A percentile compares a stretch with the other conserved stretches of the same genome.
Evolutionary conservation across 2,329 filamentous ascomycete genomes (phyloP).

Genomic region (Cadophora gregata): DNA sequence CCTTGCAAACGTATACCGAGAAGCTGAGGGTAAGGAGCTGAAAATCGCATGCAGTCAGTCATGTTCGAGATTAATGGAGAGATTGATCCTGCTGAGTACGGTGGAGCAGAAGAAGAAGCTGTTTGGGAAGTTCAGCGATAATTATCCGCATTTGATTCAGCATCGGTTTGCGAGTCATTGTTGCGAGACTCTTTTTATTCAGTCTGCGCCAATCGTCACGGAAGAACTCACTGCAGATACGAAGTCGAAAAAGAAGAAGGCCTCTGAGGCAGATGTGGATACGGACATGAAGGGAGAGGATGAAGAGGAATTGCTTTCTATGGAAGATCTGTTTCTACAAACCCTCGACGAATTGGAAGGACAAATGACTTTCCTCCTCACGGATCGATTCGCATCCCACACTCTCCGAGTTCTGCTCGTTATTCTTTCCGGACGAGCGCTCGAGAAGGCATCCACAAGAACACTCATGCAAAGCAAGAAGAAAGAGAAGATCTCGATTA

Average conservation of each 20-base stretch:
- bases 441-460: slow-evolving; percentile 72
- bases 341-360: slow-evolving; percentile 89
- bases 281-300: slow-evolving; percentile 44
- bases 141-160: slow-evolving; percentile 89
- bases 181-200: slow-evolving; percentile 90
- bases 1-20: slow-evolving; percentile 81
- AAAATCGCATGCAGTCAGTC: slow-evolving; percentile 97
- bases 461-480: slow-evolving; percentile 88
- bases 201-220: slow-evolving; percentile 79
- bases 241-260: slow-evolving; percentile 49
- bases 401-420: slow-evolving; percentile 84
- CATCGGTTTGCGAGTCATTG: slow-evolving; percentile 98
- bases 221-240: slow-evolving; percentile 66
- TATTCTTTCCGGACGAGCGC: slow-evolving; percentile 81
- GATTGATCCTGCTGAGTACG: slow-evolving; percentile 82
- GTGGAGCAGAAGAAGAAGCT: slow-evolving; percentile 82
- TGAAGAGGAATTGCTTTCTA: slow-evolving; percentile 60
- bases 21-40: slow-evolving; percentile 90
- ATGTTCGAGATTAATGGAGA: slow-evolving; percentile 91
- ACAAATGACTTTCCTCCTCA: slow-evolving; percentile 81
- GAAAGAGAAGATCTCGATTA: slow-evolving; percentile 81
- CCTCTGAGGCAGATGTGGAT: slow-evolving; percentile 58
- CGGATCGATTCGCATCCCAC: slow-evolving; percentile 89
- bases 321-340: slow-evolving; percentile 85
- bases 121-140: slow-evolving; percentile 83